phyloP scores from a whole-genome alignment of 768 basidiomycete species.

The Russula earlei region DNA sequence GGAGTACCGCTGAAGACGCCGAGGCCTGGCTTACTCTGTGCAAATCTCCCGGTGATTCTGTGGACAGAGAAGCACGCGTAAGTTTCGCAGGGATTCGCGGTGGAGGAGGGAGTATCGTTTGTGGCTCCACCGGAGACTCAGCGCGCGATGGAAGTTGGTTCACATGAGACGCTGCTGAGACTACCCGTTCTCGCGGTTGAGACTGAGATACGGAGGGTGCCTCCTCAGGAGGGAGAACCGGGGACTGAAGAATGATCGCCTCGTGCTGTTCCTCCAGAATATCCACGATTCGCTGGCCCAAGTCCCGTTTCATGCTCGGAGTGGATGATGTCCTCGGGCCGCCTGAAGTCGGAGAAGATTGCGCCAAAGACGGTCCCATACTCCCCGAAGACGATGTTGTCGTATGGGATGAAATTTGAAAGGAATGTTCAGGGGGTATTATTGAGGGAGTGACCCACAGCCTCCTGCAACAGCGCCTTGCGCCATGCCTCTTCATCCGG shows the following conservation, averaged over 20 bases:
- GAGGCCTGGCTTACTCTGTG: conserved; percentile 16
- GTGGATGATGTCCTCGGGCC: conserved; percentile 1
- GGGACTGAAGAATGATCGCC: not conserved
- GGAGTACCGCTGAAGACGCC: conserved; percentile 24
- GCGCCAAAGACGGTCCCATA: conserved; percentile 20
- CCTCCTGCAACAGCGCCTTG: conserved; percentile 64
- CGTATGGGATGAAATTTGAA: conserved; percentile 28
- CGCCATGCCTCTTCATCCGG: conserved; percentile 62
- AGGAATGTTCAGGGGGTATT: conserved; percentile 37
- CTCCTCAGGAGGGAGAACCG: not conserved
- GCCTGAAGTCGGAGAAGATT: conserved; percentile 9
- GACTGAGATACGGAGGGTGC: not conserved
- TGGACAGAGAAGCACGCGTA: conserved; percentile 46
- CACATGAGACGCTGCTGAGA: conserved; percentile 25
- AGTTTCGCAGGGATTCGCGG: conserved; percentile 50
- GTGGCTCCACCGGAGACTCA: conserved; percentile 52
- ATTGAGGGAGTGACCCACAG: conserved; percentile 67
- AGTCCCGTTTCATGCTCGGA: conserved; percentile 17
- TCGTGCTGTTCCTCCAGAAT: conserved; percentile 17
- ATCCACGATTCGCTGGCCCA: conserved; percentile 18
- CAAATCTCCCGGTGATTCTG: conserved; percentile 21
- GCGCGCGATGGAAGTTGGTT: conserved; percentile 46
- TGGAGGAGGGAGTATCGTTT: conserved; percentile 57
- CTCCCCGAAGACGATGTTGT: conserved; percentile 21
- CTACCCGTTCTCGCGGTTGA: not conserved